phyloP scores from a whole-genome alignment of 2,329 filamentous ascomycete species.

The Ophiostoma angusticollis region DNA sequence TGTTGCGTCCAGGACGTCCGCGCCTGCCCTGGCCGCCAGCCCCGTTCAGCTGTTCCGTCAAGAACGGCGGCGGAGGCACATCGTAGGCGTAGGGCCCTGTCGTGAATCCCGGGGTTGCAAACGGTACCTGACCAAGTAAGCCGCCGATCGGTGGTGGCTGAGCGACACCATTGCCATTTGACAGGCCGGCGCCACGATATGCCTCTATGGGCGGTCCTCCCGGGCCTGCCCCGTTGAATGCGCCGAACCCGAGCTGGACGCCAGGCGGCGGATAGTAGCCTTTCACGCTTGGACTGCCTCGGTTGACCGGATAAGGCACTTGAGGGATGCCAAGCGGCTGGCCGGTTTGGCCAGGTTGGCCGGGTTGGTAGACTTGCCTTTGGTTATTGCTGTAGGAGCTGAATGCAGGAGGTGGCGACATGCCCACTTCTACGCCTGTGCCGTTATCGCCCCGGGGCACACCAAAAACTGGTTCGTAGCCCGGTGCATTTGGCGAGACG shows the following conservation, averaged over 20 bases:
- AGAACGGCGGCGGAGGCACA: slow-evolving; percentile 38
- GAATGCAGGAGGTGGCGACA: slow-evolving; percentile 9
- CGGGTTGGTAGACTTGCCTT: slow-evolving; percentile 9
- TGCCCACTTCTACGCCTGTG: slow-evolving; percentile 22
- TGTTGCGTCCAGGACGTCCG: slow-evolving; percentile 40
- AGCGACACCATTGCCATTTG: slow-evolving; percentile 37
- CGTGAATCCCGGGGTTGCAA: slow-evolving; percentile 37
- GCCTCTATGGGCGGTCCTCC: slow-evolving; percentile 34
- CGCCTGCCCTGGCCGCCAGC: slow-evolving; percentile 41
- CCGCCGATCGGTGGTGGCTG: slow-evolving; percentile 26
- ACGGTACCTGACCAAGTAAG: slow-evolving; percentile 20
- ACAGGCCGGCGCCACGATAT: slow-evolving; percentile 38
- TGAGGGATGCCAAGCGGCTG: slow-evolving; percentile 26
- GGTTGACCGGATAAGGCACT: slow-evolving; percentile 45
- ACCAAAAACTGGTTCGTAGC: slow-evolving; percentile 40
- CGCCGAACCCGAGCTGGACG: slow-evolving; percentile 43
- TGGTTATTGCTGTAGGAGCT: slow-evolving; percentile 5
- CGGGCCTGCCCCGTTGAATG: slow-evolving; percentile 33
- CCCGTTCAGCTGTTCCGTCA: slow-evolving; percentile 44
- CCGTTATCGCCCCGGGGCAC: slow-evolving; percentile 39
- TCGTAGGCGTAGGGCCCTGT: slow-evolving; percentile 34
- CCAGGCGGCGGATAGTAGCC: slow-evolving; percentile 42
- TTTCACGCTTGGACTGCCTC: slow-evolving; percentile 40
- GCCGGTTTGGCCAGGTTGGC: slow-evolving; percentile 2
- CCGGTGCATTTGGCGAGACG: slow-evolving; percentile 29